Conservation (phyloP, 768 basidiomycete species). For the Xerocomellus dryophilus region DNA sequence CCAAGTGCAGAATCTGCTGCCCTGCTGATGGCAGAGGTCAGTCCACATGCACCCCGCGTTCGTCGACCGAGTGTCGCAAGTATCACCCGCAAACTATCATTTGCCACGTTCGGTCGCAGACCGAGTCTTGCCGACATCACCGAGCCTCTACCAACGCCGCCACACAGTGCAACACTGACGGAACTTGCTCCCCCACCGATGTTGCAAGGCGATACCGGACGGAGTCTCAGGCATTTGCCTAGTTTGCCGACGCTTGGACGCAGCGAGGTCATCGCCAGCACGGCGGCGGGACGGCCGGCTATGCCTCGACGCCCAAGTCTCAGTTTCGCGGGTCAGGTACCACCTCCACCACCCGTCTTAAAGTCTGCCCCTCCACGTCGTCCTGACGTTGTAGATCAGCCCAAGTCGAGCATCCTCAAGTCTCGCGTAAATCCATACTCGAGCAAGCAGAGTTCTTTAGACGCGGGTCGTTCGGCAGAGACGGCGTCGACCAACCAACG, state of each 20-base stretch:
- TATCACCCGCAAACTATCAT: constrained; percentile 33
- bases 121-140: constrained; percentile 23
- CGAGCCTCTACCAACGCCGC: constrained; percentile 18
- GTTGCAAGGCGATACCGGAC: constrained; percentile 9
- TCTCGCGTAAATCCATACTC: constrained; percentile 1
- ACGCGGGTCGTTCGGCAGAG: neutral
- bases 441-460: constrained; percentile 6
- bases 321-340: neutral
- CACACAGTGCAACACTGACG: constrained; percentile 10
- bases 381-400: constrained; percentile 2
- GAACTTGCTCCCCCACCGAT: constrained; percentile 20
- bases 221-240: constrained; percentile 23
- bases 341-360: neutral
- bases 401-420: constrained; percentile 19
- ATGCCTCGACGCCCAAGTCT: constrained; percentile 17
- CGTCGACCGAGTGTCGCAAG: constrained; percentile 30
- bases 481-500: neutral
- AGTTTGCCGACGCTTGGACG: constrained; percentile 22
- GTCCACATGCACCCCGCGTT: constrained; percentile 1
- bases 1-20: constrained; percentile 21
- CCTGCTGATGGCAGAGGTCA: constrained; percentile 5
- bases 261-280: neutral
- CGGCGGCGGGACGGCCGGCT: neutral
- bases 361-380: constrained; percentile 2
- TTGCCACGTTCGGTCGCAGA: constrained; percentile 27